Evolutionary conservation across 2,329 filamentous ascomycete species (phyloP), one percentile per base, ranked within the genome.

Genomic region (Paraconiothyrium sp.): DNA sequence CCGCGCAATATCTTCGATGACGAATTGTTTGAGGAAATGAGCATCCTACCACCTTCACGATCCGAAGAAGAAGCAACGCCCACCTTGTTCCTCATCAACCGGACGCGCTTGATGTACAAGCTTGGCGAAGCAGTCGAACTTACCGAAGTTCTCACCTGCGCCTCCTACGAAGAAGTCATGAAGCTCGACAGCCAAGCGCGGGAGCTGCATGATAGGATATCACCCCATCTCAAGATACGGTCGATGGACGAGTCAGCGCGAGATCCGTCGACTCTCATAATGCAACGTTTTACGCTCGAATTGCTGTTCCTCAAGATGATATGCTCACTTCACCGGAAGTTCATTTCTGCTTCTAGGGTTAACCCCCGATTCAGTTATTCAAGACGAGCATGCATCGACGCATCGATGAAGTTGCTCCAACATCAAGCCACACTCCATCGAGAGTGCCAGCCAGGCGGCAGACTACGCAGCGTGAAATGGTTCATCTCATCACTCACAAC

Each of bases 271-370:
- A 85, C 84, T 24, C 72, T 89, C 35, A 86, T 97, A 60, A 90
- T 97, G 82, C 91, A 94, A 55, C 89, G 94, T 32, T 94, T 93
- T 75, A 91, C 91, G 59, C 82, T 97, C 35, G 92, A 95, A 64
- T 90, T 95, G 54, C 81, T 97, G 5, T 97, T 93, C 74, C 89
- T 96, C 66, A 97, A 97, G 80, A 91, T 93, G 20, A 86, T 97
- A 70, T 96, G 93, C 71, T 87, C 97, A 24, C 85, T 99, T 43
- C 95, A 99, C 77, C 87, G 93, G 54, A 93, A 93, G 66, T 97
- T 95, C 76, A 85, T 97, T 60, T 84, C 87, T n/a, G 87, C 89
- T 61, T 92, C 93, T 30, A 66, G 73, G 51, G 87, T 91, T 61
- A 95, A 94, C 69, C 84, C 91, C 10, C 87, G 93, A 9, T 98